phyloP scores from a whole-genome alignment of 169 alveolate genomes.

The Cryptosporidium ryanae region DNA sequence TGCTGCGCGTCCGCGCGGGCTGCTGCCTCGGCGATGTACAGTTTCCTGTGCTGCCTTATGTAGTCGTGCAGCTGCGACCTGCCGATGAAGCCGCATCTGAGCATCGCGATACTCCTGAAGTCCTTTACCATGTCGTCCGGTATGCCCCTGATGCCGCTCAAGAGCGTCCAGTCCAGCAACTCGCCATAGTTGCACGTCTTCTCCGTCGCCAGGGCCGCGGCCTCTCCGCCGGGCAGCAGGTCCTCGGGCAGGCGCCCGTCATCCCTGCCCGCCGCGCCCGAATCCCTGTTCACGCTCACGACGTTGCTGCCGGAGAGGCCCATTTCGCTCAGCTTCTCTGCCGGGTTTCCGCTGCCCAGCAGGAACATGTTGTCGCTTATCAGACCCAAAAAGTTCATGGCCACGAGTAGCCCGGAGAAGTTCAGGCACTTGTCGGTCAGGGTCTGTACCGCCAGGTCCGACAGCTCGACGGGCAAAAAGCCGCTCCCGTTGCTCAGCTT shows the following conservation, averaged over 20 bases:
- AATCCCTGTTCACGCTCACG: constrained; percentile 1
- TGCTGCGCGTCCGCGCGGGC: not conserved
- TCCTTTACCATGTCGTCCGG: constrained; percentile 53
- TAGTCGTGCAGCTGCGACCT: constrained; percentile 60
- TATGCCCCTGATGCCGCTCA: constrained; percentile 21
- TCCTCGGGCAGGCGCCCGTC: not conserved
- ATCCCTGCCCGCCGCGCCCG: not conserved
- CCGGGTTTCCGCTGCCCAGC: constrained; percentile 36
- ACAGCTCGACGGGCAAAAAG: constrained; percentile 78
- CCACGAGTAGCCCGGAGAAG: constrained; percentile 78
- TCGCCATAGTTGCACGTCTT: constrained; percentile 44
- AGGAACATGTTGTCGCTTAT: constrained; percentile 40
- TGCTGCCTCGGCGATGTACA: not conserved
- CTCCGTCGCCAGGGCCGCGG: constrained; percentile 3
- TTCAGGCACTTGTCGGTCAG: constrained; percentile 79
- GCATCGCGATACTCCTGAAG: constrained; percentile 18
- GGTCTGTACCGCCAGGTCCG: constrained; percentile 78
- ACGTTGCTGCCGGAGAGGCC: constrained; percentile 9
- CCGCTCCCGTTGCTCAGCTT: constrained; percentile 77
- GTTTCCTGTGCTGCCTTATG: constrained; percentile 25
- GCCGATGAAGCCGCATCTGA: constrained; percentile 49
- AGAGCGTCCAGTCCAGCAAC: constrained; percentile 45
- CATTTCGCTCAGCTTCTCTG: constrained; percentile 23
- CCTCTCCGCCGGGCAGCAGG: too few relatives aligned
- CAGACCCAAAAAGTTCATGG: constrained; percentile 71